Base-by-base conservation (phyloP, 352 stramenopile species). In the Plasmopara muralis region DNA sequence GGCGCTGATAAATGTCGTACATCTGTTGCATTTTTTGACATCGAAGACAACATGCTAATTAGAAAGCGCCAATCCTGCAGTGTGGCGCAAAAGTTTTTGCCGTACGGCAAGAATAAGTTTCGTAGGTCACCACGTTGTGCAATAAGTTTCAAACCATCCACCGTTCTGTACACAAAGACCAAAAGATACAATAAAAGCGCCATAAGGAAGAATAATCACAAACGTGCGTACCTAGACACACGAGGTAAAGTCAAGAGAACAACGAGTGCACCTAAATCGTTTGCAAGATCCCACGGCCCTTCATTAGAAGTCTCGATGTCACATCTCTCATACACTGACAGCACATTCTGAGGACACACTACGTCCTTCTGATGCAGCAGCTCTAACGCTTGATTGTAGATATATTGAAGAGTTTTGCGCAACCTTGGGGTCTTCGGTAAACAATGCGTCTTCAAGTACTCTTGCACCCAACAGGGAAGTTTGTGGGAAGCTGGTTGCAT, bases 21-120 rank as follows among this genome's bases (percentile, higher is more conserved):
- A 61, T 74, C 57, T 2, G 50, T 52, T 42, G 51, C 56, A 33
- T 60, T 65, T 10, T 72, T 66, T n/a, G 64, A 70, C 42, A 74
- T 64, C 0, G 60, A 64, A 13, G 76, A 85, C 6, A 87, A 62
- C 13, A 70, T 89, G 50, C 70, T 69, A 57, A 88, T 87, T 37
- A 88, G 62, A 48, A 76, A 83, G 20, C 72, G 68, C 83, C 83
- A 93, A 51, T 93, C 80, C 9, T 83, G 71, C 41, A 93, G 59
- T 1, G 73, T 85, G 7, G 53, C 55, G 57, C 78, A 90, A 60
- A 77, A 87, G 58, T 51, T 75, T 54, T 79, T 85, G 15, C 73
- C 74, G 41, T 89, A 93, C 35, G 80, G 76, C 29, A 93, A 60
- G 43, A 91, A 84, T 20, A 90, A 70, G 41, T 74, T 68, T 40